A percentile compares a stretch with the other conserved stretches of the same genome.
Conservation (phyloP, 169 alveolate species). For the Plasmodium ovale region DNA sequence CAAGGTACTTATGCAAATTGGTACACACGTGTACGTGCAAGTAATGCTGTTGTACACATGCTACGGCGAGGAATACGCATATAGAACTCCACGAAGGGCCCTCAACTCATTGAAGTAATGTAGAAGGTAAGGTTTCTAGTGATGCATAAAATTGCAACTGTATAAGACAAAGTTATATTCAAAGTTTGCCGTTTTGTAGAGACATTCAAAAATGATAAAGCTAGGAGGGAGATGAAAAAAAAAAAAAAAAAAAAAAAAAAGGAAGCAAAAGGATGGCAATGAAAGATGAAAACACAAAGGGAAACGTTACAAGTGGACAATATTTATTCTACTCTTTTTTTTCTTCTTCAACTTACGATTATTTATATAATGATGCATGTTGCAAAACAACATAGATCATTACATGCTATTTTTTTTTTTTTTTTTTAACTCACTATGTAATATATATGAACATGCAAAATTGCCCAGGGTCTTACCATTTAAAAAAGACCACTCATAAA, state of each 20-base stretch:
- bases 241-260: background rate
- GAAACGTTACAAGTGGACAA: background rate
- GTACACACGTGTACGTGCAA: too few relatives aligned
- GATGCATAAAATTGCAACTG: constrained; percentile 2
- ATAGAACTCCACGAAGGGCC: too few relatives aligned
- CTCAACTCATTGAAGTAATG: too few relatives aligned
- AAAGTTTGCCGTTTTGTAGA: too few relatives aligned
- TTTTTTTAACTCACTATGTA: too few relatives aligned
- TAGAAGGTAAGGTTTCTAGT: too few relatives aligned
- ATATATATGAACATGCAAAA: too few relatives aligned
- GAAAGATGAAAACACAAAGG: background rate
- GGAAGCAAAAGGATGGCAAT: background rate
- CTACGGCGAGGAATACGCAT: too few relatives aligned
- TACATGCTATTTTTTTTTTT: constrained; percentile 17
- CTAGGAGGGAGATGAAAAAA: background rate
- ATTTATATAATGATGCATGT: constrained; percentile 1
- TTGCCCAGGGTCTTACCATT: background rate
- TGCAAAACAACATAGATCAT: constrained; percentile 1
- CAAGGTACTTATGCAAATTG: too few relatives aligned
- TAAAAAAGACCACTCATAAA: background rate
- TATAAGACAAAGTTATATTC: background rate
- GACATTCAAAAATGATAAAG: background rate
- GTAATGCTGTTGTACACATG: too few relatives aligned
- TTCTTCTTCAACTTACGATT: background rate
- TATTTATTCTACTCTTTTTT: background rate